These are phyloP conservation scores for Isabelozyma gotoi DNA, from an alignment of 805 yeast species.

Conservation along the genomic window DNA sequence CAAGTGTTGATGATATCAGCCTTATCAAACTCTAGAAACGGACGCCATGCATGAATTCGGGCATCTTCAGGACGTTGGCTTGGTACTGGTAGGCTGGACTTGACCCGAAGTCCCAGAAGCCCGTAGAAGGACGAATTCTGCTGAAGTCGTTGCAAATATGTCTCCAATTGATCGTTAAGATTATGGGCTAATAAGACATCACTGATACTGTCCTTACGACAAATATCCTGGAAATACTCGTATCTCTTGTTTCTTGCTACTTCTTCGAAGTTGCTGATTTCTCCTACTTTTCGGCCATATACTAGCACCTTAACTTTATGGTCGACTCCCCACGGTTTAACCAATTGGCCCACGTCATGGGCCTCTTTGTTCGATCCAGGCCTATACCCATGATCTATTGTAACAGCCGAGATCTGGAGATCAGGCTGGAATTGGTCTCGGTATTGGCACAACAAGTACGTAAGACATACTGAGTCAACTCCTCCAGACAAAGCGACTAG, in stretches of 20 bases:
- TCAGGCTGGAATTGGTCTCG: slow-evolving; percentile 22
- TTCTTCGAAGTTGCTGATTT: slow-evolving; percentile 50
- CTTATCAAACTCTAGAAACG: slow-evolving; percentile 51
- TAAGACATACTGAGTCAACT: slow-evolving; percentile 73
- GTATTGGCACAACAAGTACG: slow-evolving; percentile 47
- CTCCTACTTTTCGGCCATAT: slow-evolving; percentile 22
- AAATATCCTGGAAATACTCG: slow-evolving; percentile 38
- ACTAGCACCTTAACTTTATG: slow-evolving; percentile 29
- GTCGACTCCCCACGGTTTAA: slow-evolving; percentile 30
- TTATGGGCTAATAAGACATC: slow-evolving; percentile 67
- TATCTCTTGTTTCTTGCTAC: slow-evolving; percentile 60
- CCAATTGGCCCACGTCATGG: slow-evolving; percentile 27
- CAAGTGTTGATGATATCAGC: slow-evolving; percentile 48
- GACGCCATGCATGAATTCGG: slow-evolving; percentile 41
- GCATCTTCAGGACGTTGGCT: background rate
- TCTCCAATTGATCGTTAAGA: slow-evolving; percentile 70
- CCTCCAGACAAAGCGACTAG: slow-evolving; percentile 77
- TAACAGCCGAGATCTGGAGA: slow-evolving; percentile 50
- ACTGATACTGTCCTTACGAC: slow-evolving; percentile 30
- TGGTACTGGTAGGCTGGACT: slow-evolving; percentile 22
- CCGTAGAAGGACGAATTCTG: slow-evolving; percentile 50
- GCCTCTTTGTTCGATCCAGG: slow-evolving; percentile 53
- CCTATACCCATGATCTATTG: slow-evolving; percentile 66
- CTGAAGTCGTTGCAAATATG: slow-evolving; percentile 56
- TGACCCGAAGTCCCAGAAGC: slow-evolving; percentile 49